These are phyloP conservation scores for Ogataea parapolymorpha DNA, from an alignment of 805 yeast species.

Conservation along the genomic window DNA sequence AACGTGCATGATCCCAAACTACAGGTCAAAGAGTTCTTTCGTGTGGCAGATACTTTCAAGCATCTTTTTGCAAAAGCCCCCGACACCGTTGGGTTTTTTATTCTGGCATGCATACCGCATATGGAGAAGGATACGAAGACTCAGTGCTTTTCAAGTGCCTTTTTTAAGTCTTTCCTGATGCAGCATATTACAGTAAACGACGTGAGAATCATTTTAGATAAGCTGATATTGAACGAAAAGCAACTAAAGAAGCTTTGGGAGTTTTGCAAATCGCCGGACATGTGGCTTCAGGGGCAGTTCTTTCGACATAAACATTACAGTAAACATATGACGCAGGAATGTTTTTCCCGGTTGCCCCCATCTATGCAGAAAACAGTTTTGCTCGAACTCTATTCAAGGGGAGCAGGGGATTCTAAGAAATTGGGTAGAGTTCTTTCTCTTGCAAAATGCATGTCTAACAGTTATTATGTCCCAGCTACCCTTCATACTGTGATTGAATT, in stretches of 20 bases:
- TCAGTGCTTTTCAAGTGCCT: background rate
- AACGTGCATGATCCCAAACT: background rate
- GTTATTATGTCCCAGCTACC: no score
- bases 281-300: conserved; percentile 1
- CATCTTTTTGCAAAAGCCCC: background rate
- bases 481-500: no score
- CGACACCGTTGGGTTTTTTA: background rate
- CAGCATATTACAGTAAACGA: conserved; percentile 1
- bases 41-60: background rate
- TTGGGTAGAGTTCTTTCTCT: no score
- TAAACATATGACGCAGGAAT: background rate
- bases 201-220: background rate
- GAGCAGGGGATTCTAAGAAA: no score
- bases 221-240: background rate
- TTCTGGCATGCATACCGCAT: background rate
- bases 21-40: background rate
- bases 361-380: background rate
- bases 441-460: no score
- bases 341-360: background rate
- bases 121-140: background rate
- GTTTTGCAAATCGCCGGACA: background rate
- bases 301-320: background rate
- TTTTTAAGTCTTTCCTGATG: background rate
- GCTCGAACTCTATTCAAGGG: no score
- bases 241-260: background rate